Conservation (phyloP, 352 stramenopile genomes). For the Phytophthora fragariae region DNA sequence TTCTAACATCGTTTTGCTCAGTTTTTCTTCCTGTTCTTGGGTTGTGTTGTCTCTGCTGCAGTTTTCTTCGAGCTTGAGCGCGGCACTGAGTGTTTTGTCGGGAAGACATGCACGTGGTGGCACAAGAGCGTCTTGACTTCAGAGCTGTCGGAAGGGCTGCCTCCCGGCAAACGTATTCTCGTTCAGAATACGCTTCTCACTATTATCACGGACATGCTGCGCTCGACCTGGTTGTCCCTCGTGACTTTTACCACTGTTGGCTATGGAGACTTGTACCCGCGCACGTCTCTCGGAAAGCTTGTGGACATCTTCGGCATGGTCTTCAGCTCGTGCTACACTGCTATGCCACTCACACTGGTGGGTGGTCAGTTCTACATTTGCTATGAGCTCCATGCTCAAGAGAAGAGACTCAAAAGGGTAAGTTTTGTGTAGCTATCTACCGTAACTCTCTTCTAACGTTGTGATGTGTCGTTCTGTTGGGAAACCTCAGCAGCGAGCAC, state of each 20-base stretch:
- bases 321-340: slow-evolving; percentile 64
- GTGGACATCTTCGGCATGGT: slow-evolving; percentile 59
- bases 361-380: slow-evolving; percentile 68
- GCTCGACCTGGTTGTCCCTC: slow-evolving; percentile 57
- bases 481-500: slow-evolving; percentile 9
- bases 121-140: slow-evolving; percentile 49
- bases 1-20: slow-evolving; percentile 10
- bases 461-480: background rate
- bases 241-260: slow-evolving; percentile 62
- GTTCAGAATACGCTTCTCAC: slow-evolving; percentile 47
- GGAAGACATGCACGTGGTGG: slow-evolving; percentile 46
- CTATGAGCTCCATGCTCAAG: slow-evolving; percentile 55
- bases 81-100: slow-evolving; percentile 50
- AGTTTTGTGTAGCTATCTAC: background rate
- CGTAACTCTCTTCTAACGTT: background rate
- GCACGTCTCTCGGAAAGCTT: slow-evolving; percentile 51
- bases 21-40: slow-evolving; percentile 64
- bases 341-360: slow-evolving; percentile 69
- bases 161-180: slow-evolving; percentile 44
- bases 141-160: slow-evolving; percentile 35
- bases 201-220: slow-evolving; percentile 55
- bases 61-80: slow-evolving; percentile 63
- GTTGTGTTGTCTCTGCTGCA: slow-evolving; percentile 47
- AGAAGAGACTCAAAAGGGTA: slow-evolving; percentile 44
- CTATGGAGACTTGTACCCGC: slow-evolving; percentile 56